phyloP scores from a whole-genome alignment of 2,329 filamentous ascomycete genomes.

The Aspergillus sp. region DNA sequence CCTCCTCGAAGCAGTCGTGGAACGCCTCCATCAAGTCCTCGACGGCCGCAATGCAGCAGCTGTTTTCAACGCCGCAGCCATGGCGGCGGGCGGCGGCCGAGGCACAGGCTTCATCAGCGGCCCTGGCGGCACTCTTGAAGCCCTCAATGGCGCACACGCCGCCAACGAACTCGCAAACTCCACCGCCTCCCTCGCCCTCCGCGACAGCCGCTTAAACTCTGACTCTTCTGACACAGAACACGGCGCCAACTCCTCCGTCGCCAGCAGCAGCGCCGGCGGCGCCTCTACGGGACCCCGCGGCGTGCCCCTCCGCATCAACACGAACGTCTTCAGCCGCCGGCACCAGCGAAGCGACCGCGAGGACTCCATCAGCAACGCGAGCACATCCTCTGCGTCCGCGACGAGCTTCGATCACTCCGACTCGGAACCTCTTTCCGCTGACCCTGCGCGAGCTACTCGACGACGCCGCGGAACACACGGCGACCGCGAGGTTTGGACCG shows the following conservation, averaged over 20 bases:
- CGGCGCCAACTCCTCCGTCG: slow-evolving; percentile 30
- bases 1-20: slow-evolving; percentile 87
- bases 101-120: slow-evolving; percentile 73
- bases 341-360: slow-evolving; percentile 36
- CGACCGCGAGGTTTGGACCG: slow-evolving; percentile 72
- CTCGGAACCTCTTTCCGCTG: slow-evolving; percentile 35
- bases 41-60: slow-evolving; percentile 94
- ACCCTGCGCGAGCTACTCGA: slow-evolving; percentile 43
- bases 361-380: slow-evolving; percentile 30
- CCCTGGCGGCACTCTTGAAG: slow-evolving; percentile 50
- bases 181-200: slow-evolving; percentile 28
- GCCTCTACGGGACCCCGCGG: slow-evolving; percentile 33
- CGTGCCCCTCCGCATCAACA: slow-evolving; percentile 47
- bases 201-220: slow-evolving; percentile 39
- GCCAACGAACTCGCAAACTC: slow-evolving; percentile 28
- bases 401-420: slow-evolving; percentile 46
- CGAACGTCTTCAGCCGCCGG: slow-evolving; percentile 36
- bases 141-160: slow-evolving; percentile 42
- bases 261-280: slow-evolving; percentile 35
- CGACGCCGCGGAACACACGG: slow-evolving; percentile 45
- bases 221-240: slow-evolving; percentile 47
- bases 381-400: slow-evolving; percentile 28
- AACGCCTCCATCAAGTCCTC: slow-evolving; percentile 83
- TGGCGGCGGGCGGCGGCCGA: slow-evolving; percentile 92
- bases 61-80: slow-evolving; percentile 96